phyloP scores from a whole-genome alignment of 2,329 filamentous ascomycete genomes.

The Fusarium protoensiforme region DNA sequence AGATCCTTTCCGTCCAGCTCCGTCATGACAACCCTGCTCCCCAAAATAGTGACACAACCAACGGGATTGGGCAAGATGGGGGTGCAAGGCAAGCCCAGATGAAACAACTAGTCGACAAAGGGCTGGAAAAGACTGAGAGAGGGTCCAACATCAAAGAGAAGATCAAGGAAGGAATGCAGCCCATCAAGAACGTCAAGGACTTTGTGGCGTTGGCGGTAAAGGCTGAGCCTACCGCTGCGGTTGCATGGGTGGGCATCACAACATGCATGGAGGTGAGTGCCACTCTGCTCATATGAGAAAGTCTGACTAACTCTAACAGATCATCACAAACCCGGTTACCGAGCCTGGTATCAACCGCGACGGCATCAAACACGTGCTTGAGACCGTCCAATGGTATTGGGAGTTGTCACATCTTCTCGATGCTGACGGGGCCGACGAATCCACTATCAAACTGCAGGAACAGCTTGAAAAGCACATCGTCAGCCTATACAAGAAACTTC shows the following conservation, averaged over 20 bases:
- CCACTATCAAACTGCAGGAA: neutral
- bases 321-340: neutral
- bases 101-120: neutral
- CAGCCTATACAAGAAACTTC: neutral
- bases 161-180: neutral
- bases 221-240: neutral
- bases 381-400: conserved; percentile 10
- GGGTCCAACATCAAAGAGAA: neutral
- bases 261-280: neutral
- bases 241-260: conserved; percentile 1
- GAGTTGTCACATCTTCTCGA: neutral
- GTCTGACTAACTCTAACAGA: neutral
- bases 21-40: neutral
- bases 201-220: neutral
- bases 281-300: neutral
- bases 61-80: neutral
- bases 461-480: neutral
- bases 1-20: conserved; percentile 3
- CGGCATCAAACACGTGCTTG: conserved; percentile 2
- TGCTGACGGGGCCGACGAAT: accelerated
- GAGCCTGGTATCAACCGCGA: conserved; percentile 1
- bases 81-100: neutral
- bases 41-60: neutral
- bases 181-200: neutral
- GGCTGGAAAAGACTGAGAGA: neutral